Conservation (phyloP, 2,329 filamentous ascomycete species). For the Botrytis squamosa region DNA sequence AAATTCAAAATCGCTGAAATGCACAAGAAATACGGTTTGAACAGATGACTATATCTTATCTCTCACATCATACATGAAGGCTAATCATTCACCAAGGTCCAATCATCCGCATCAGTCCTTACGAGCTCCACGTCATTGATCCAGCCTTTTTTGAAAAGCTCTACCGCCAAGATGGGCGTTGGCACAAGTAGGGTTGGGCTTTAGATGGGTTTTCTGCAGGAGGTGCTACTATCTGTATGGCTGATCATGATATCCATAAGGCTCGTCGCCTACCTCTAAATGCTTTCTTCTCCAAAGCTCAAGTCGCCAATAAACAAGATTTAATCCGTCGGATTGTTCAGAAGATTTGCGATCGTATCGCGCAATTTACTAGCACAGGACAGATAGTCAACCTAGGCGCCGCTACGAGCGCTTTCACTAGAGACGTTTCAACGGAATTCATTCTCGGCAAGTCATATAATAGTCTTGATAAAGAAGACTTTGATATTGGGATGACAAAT, state of each 20-base stretch:
- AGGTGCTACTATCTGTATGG: slow-evolving; percentile 18
- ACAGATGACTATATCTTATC: not conserved
- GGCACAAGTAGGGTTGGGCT: slow-evolving; percentile 28
- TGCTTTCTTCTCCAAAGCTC: slow-evolving; percentile 35
- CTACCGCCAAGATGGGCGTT: slow-evolving; percentile 28
- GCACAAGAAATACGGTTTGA: slow-evolving; percentile 27
- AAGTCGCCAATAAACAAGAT: slow-evolving; percentile 22
- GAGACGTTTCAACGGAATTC: slow-evolving; percentile 18
- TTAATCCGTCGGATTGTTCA: not conserved
- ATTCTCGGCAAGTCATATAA: too few species aligned
- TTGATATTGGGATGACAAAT: too few species aligned
- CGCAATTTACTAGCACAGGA: not conserved
- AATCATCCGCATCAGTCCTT: slow-evolving; percentile 37
- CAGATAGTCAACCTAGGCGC: slow-evolving; percentile 17
- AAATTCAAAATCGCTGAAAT: slow-evolving; percentile 24
- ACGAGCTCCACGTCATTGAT: slow-evolving; percentile 37
- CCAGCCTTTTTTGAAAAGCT: slow-evolving; percentile 30
- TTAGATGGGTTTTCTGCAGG: slow-evolving; percentile 21
- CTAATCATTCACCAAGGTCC: slow-evolving; percentile 21
- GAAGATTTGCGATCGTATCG: slow-evolving; percentile 20
- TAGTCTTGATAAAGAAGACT: too few species aligned
- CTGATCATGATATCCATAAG: slow-evolving; percentile 21
- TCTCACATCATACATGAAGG: too few species aligned
- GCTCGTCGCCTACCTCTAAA: slow-evolving; percentile 27
- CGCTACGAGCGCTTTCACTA: slow-evolving; percentile 17